Evolutionary conservation across 2,329 filamentous ascomycete species (phyloP).

Genomic region (Nothophoma quercina): DNA sequence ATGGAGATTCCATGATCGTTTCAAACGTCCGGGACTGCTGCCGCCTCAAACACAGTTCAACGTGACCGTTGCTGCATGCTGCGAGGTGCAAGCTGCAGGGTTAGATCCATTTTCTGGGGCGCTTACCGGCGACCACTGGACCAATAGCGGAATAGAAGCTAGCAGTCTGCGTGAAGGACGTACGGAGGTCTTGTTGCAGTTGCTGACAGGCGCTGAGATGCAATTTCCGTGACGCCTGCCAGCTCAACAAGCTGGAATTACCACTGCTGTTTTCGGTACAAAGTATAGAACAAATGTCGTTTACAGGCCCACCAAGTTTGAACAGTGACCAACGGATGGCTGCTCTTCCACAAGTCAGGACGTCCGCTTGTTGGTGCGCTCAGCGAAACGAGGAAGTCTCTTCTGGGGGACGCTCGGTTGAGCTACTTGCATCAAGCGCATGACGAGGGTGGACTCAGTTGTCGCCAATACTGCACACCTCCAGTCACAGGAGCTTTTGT

Average conservation of each 20-base stretch:
- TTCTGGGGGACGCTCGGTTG: neutral
- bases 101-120: neutral
- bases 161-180: neutral
- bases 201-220: neutral
- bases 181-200: neutral
- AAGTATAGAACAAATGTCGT: neutral
- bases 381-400: neutral
- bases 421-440: slow-evolving; percentile 1
- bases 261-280: neutral
- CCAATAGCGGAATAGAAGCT: neutral
- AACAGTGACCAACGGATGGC: neutral
- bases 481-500: neutral
- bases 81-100: neutral
- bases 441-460: neutral
- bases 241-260: neutral
- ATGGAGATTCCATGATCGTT: neutral
- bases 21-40: slow-evolving; percentile 8
- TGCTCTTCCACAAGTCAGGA: neutral
- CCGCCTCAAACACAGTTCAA: neutral
- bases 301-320: neutral
- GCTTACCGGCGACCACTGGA: neutral
- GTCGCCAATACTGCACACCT: neutral
- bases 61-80: slow-evolving; percentile 2
- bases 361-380: neutral
- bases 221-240: neutral